These are phyloP conservation scores for Cephalotrichum gorgonifer DNA, from an alignment of 2,329 filamentous ascomycete genomes.

Conservation along the genomic window DNA sequence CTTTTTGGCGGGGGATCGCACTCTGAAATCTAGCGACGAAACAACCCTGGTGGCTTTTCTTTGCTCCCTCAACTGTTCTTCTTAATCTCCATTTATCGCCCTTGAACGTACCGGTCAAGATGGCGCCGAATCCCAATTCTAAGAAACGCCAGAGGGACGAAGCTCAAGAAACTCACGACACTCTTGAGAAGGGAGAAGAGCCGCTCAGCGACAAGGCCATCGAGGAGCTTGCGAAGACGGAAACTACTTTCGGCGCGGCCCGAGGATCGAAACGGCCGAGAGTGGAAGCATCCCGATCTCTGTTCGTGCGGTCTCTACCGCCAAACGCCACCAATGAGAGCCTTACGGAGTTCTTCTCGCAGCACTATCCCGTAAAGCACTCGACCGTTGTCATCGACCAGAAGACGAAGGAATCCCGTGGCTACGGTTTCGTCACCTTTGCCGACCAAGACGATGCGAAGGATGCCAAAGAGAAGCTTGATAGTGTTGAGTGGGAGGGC, in stretches of 20 bases:
- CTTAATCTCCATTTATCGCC: background rate
- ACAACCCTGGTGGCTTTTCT: too few relatives aligned
- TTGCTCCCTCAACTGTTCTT: too few relatives aligned
- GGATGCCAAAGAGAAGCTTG: slow-evolving; percentile 69
- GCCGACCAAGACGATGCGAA: slow-evolving; percentile 85
- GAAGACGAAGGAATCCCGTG: slow-evolving; percentile 75
- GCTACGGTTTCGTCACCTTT: slow-evolving; percentile 95
- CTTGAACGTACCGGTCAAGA: slow-evolving; percentile 19
- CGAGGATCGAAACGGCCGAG: slow-evolving; percentile 42
- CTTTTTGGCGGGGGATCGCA: background rate
- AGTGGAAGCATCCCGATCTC: slow-evolving; percentile 55
- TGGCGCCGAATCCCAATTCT: slow-evolving; percentile 16
- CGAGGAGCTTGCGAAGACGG: slow-evolving; percentile 20
- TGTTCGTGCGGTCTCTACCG: slow-evolving; percentile 87
- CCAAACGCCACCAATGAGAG: slow-evolving; percentile 67
- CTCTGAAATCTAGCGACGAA: background rate
- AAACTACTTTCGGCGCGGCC: slow-evolving; percentile 8
- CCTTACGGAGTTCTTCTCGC: slow-evolving; percentile 82
- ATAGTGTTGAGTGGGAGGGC: slow-evolving; percentile 68
- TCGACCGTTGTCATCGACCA: slow-evolving; percentile 85
- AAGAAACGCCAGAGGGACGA: slow-evolving; percentile 25
- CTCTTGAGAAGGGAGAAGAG: background rate
- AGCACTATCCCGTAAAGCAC: slow-evolving; percentile 91
- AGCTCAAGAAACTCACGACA: slow-evolving; percentile 21
- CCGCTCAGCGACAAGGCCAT: slow-evolving; percentile 13